phyloP scores from a whole-genome alignment of 495 filamentous ascomycete species.

The Aspergillus funiculosus region DNA sequence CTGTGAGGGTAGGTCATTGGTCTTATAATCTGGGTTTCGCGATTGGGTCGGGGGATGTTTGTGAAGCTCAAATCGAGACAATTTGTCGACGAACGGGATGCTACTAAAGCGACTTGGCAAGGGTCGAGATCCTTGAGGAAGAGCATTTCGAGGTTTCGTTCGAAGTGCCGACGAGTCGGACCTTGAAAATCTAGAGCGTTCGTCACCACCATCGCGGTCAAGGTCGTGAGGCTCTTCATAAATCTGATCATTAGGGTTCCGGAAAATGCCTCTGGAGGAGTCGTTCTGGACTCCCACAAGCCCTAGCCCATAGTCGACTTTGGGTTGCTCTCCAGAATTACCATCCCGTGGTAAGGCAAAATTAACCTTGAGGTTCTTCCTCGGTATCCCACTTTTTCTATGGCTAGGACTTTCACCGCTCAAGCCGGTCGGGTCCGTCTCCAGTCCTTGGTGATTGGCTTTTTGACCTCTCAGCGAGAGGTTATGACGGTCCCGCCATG shows the following conservation, averaged over 20 bases:
- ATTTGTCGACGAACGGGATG: slow-evolving; percentile 47
- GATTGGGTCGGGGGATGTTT: slow-evolving; percentile 72
- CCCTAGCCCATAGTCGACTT: slow-evolving; percentile 21
- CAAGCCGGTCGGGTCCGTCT: neutral
- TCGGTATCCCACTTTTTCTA: slow-evolving; percentile 20
- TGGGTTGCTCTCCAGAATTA: slow-evolving; percentile 4
- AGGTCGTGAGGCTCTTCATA: slow-evolving; percentile 72
- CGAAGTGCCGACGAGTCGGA: slow-evolving; percentile 48
- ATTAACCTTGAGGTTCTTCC: slow-evolving; percentile 40
- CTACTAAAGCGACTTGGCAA: slow-evolving; percentile 37
- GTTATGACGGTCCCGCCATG: slow-evolving; percentile 28
- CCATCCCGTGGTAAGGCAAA: slow-evolving; percentile 36
- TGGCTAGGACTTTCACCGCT: slow-evolving; percentile 8
- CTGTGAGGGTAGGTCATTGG: slow-evolving; percentile 46
- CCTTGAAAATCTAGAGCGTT: slow-evolving; percentile 29
- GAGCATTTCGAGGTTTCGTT: slow-evolving; percentile 50
- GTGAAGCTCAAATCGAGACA: slow-evolving; percentile 67
- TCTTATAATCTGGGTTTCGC: slow-evolving; percentile 64
- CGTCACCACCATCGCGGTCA: slow-evolving; percentile 25
- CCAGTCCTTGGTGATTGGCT: slow-evolving; percentile 10
- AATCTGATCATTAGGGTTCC: slow-evolving; percentile 70
- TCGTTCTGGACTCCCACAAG: slow-evolving; percentile 35
- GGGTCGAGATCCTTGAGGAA: slow-evolving; percentile 47
- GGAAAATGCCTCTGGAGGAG: slow-evolving; percentile 41
- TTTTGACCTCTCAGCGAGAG: slow-evolving; percentile 48